A percentile compares a stretch with the other conserved stretches of the same genome.
These are phyloP conservation scores for Pseudoperonospora humuli DNA, from an alignment of 352 stramenopile species.

Conservation along the genomic window DNA sequence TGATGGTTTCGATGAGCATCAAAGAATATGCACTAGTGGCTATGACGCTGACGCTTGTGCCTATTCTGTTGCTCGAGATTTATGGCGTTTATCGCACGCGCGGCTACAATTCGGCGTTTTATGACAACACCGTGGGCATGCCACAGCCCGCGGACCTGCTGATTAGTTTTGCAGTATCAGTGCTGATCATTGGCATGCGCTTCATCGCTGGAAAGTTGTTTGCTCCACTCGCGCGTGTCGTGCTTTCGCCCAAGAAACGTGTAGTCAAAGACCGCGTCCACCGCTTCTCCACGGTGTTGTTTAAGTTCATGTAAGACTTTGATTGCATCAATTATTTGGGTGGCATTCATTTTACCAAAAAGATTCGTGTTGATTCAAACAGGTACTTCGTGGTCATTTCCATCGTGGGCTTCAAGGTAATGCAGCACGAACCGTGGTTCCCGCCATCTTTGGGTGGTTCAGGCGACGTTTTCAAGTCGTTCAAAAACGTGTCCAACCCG, in stretches of 20 bases:
- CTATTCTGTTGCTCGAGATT: constrained; percentile 45
- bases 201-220: constrained; percentile 30
- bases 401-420: constrained; percentile 29
- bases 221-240: constrained; percentile 32
- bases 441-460: constrained; percentile 28
- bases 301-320: constrained; percentile 50
- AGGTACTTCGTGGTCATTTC: constrained; percentile 54
- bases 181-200: constrained; percentile 34
- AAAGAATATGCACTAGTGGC: constrained; percentile 56
- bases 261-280: constrained; percentile 43
- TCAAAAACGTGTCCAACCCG: constrained; percentile 23
- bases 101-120: constrained; percentile 24
- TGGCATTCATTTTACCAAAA: too few species aligned
- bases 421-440: constrained; percentile 41
- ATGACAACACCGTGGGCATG: constrained; percentile 29
- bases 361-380: too few species aligned
- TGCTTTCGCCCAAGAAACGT: constrained; percentile 50
- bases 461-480: constrained; percentile 26
- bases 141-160: constrained; percentile 40
- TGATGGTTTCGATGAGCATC: constrained; percentile 45
- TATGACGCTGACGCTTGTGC: constrained; percentile 51
- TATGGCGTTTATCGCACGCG: constrained; percentile 40
- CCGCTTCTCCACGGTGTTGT: constrained; percentile 62
- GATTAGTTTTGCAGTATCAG: constrained; percentile 22
- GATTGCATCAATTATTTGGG: too few species aligned